A percentile compares a stretch with the other conserved stretches of the same genome.
Evolutionary conservation across 2,329 filamentous ascomycete species (phyloP).

Genomic region (Microcyclospora tardicrescens): DNA sequence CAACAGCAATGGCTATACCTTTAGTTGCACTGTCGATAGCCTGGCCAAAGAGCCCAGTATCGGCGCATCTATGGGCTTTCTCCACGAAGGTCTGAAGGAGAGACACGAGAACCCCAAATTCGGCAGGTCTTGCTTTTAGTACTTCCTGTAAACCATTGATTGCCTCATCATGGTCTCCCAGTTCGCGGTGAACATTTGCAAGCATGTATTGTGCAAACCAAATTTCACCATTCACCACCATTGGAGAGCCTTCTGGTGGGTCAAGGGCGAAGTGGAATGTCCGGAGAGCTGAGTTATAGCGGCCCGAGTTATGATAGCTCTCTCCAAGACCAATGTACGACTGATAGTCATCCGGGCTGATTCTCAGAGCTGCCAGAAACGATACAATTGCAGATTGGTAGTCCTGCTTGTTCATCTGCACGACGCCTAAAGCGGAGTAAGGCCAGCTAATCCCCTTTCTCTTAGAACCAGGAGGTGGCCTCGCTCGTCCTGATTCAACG

Average conservation of each 20-base stretch:
- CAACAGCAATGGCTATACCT: slow-evolving; percentile 54
- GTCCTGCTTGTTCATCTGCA: slow-evolving; percentile 87
- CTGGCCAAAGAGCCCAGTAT: slow-evolving; percentile 77
- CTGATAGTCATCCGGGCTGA: slow-evolving; percentile 78
- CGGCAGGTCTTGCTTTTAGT: slow-evolving; percentile 51
- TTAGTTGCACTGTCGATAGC: slow-evolving; percentile 57
- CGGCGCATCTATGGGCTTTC: slow-evolving; percentile 60
- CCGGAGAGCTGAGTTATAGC: slow-evolving; percentile 86
- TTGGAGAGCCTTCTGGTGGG: slow-evolving; percentile 49
- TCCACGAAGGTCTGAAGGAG: slow-evolving; percentile 81
- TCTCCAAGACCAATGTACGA: slow-evolving; percentile 96
- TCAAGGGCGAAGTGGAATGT: slow-evolving; percentile 76
- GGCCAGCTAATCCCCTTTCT: slow-evolving; percentile 92
- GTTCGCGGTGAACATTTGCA: slow-evolving; percentile 82
- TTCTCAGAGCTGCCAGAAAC: slow-evolving; percentile 77
- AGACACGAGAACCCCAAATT: slow-evolving; percentile 79
- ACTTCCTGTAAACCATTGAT: slow-evolving; percentile 65
- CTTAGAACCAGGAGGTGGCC: slow-evolving; percentile 82
- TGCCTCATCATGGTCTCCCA: slow-evolving; percentile 79
- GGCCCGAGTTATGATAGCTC: slow-evolving; percentile 86
- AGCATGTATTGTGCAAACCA: slow-evolving; percentile 98
- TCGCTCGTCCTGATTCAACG: slow-evolving; percentile 86
- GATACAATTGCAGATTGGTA: slow-evolving; percentile 80
- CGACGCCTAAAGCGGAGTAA: slow-evolving; percentile 82
- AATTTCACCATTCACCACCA: slow-evolving; percentile 50